Evolutionary conservation across 257 asterid species (phyloP).

Genomic region (Cruciata laevipes): DNA sequence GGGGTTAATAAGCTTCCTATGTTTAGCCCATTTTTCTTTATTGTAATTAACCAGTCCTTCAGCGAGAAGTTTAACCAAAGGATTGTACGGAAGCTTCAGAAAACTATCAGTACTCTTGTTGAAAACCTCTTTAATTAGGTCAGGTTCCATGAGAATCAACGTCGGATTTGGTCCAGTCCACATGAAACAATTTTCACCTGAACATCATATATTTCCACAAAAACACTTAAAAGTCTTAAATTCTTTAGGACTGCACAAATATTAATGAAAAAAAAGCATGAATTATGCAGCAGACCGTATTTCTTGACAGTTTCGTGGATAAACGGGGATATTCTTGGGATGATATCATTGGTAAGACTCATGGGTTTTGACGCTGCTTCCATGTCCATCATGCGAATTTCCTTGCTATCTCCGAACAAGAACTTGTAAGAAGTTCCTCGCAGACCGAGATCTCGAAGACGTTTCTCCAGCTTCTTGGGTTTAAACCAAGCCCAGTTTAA

Average conservation of each 20-base stretch:
- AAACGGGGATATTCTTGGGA: constrained; percentile 23
- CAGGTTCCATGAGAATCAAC: background rate
- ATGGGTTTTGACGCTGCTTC: constrained; percentile 24
- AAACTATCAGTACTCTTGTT: background rate
- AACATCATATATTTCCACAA: background rate
- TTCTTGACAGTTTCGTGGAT: constrained; percentile 14
- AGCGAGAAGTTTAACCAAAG: background rate
- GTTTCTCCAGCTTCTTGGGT: constrained; percentile 28
- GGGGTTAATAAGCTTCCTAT: background rate
- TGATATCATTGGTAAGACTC: constrained; percentile 14
- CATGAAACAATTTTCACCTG: background rate
- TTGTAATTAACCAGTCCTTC: background rate
- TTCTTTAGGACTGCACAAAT: too few relatives aligned
- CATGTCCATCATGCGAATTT: constrained; percentile 7
- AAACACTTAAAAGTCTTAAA: too few relatives aligned
- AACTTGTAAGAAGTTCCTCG: constrained; percentile 23
- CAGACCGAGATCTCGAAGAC: constrained; percentile 22
- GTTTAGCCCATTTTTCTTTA: background rate
- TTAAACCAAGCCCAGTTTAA: constrained; percentile 26
- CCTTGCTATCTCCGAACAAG: constrained; percentile 24
- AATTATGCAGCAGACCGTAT: constrained; percentile 16
- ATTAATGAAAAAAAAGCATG: background rate
- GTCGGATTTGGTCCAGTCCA: background rate
- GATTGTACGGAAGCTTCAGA: background rate
- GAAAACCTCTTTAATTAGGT: background rate